Evolutionary conservation across 345 rosid genomes (phyloP), one percentile per base, ranked within the genome.

Genomic region (Lepidium sativum): DNA sequence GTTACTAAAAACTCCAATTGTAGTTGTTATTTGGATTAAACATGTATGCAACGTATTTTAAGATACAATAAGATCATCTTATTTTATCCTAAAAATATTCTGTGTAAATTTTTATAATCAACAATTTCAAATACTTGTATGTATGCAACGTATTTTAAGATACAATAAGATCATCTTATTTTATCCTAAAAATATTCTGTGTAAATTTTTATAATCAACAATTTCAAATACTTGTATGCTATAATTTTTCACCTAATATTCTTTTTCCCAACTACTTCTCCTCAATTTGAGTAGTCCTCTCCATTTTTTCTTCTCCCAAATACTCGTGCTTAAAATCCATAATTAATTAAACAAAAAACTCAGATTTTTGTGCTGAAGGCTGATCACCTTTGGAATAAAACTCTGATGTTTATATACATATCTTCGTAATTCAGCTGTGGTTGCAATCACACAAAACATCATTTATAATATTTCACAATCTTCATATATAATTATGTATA

Each of bases 401-500:
- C 66, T 59, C 52, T 60, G 18, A 39, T 68, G 67, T 55, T 39
- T 41, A 32, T 56, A 47, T 20, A 42, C 61, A 54, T 44, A 70
- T 43, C 55, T 53, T 54, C 16, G 6, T 47, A 40, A 27, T 29
- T 43, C 11, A 59, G 25, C 33, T 43, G 33, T 35, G 34, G 18
- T 43, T 54, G 61, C 16, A 12, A 34, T 44, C 55, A 53, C 37
- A 54, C 50, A 62, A 63, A 44, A 50, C 6, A 38, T 39, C 65
- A 56, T 57, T 45, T 41, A 15, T 15, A 60, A 64, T 21, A 21
- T 49, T 56, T 55, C 42, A 53, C 47, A 70, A 37, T 25, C 48
- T 12, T 47, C 73, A 59, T 14, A 39, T 58, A 20, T 38, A 47
- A 11, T 3, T 43, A 14, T 45, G 8, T 23, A 6, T 25, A 12